Evolutionary conservation across 805 yeast species (phyloP), one percentile per base, ranked within the genome.

Genomic region (Metschnikowia lachancei): DNA sequence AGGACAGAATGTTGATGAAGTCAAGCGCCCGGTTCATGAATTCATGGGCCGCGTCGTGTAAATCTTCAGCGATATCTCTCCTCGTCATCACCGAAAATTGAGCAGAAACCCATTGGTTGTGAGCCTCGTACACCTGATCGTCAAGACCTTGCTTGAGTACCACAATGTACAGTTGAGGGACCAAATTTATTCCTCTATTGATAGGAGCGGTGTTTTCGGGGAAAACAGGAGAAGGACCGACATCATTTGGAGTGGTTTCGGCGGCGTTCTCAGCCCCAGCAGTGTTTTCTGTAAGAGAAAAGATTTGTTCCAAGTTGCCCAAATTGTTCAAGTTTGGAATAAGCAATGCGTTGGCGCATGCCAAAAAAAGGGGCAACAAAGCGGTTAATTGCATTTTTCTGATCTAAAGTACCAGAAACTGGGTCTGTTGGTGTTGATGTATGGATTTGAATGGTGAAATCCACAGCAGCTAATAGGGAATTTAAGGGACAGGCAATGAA

Each of bases 41-140:
- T 3, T 40, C 45, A 28, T 40, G 32, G 12, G 52, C 46, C 30
- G 50, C 51, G 24, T 54, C 54, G 31, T 44, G 46, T 35, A 46
- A 40, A 28, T 38, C 50, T 45, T 45, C 45, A 24, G 58, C 54
- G 41, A 66, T 59, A 26, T 59, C 52, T 18, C 67, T 61, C 16
- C 60, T 61, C 37, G 31, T 42, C 33, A 47, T 14, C 19, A 28
- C 8, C n/a, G 51, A 18, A 22, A 43, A 35, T 18, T 45, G 46
- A 24, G 14, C 33, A 1, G 41, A n/a, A 3, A 50, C 53, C 57
- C 58, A 53, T 13, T 43, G 38, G 39, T 47, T 29, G 43, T 55
- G 58, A 7, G 42, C 30, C 12, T 35, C 42, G 26, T 47, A 45
- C 6, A 43, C 51, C 2, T 29, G 26, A 12, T 41, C 46, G 2